Evolutionary conservation across 2,329 filamentous ascomycete species (phyloP), one percentile per base, ranked within the genome.

Genomic region (Macrophomina tecta): DNA sequence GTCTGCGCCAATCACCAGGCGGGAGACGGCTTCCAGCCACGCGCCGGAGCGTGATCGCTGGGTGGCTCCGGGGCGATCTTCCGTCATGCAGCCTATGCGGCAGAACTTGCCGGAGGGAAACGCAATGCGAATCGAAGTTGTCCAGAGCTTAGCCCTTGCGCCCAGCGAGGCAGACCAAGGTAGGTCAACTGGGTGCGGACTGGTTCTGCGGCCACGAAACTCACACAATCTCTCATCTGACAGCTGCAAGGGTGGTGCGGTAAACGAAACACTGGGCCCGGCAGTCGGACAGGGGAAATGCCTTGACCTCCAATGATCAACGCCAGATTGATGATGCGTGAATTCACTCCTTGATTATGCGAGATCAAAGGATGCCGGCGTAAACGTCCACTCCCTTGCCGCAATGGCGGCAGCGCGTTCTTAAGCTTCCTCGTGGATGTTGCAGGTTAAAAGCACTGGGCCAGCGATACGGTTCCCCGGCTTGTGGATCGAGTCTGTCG

Each of bases 191-290:
- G 23, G 23, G 23, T 23, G 23, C 23, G 23, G 23, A 23, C 18
- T 23, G 23, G 23, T 23, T 23, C 23, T 23, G 23, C 23, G 23
- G 23, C 23, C 23, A 23, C 23, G 23, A 23, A 23, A 23, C 23
- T 23, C 23, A 3, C 23, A 23, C 3, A 23, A 23, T 23, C 23
- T 23, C 23, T 3, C 23, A 23, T 23, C 23, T 3, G 48, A n/a
- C 23, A n/a, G 18, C 23, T 23, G 23, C 14, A 14, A 51, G 48
- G 48, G 8, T 9, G 18, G 18, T 6, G 18, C 48, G 48, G 48
- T 12, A 51, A 51, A 51, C 48, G 48, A 51, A 51, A 51, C 48
- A 51, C 18, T 14, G 48, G 48, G 14, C 48, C 12, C 48, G 48
- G 48, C 9, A 30, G 18, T 23, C 5, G 23, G 18, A 48, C 48